Evolutionary conservation across 257 asterid species (phyloP), one percentile per base, ranked within the genome.

Genomic region (Solanum boliviense): DNA sequence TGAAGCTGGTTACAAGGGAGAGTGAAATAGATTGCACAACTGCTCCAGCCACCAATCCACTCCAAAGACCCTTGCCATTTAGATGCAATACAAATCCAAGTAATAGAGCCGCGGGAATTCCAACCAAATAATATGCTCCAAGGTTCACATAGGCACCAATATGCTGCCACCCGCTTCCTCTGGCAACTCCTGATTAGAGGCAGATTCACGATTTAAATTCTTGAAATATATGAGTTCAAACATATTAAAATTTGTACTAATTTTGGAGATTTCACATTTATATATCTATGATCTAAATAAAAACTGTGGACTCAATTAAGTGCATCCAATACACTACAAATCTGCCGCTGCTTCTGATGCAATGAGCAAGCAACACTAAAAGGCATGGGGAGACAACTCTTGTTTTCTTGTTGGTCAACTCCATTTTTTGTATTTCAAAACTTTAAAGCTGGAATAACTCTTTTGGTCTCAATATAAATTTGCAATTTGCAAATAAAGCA

Each of bases 81-180:
- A 93, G 83, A 79, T 92, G 91, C 60, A 89, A 56, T 15, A 91
- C 95, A 87, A 96, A 95, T 41, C 98, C 99, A 10, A 95, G 90
- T 5, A 95, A 72, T 32, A 95, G 88, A 2, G 99, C 94, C 10
- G 91, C 86, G 0, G 98, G 99, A 48, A 96, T 89, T 38, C 98
- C 98, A 4, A 95, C 95, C 70, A 96, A 78, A 88, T 96, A 96
- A 23, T 92, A 95, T 44, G 84, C 65, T 79, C 84, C 84, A 44
- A 79, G 84, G 87, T 96, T 96, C 5, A 96, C 94, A 78, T 93
- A 95, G 4, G 99, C 98, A 27, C 98, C 99, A 11, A 96, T 70
- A 25, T 93, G 96, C 89, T 96, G 98, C 98, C 98, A 96, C 70
- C 99, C 99, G 10, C 95, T 90, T 27, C 98, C 98, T 92, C 98